phyloP scores from a whole-genome alignment of 2,329 filamentous ascomycete genomes.

The Domatiomyces globalis region DNA sequence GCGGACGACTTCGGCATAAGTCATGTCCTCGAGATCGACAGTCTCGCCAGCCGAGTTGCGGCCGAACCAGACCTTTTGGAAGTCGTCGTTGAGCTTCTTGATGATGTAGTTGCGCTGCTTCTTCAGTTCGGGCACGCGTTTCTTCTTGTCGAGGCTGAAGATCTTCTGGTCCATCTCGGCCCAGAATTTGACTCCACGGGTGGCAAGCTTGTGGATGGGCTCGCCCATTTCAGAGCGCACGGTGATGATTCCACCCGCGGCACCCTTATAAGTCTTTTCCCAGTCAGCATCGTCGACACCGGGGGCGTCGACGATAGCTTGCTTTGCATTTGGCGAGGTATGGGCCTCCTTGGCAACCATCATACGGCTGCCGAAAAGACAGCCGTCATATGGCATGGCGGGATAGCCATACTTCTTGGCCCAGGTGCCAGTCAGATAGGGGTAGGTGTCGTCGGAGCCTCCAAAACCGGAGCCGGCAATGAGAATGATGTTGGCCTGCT shows the following conservation, averaged over 20 bases:
- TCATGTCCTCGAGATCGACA: constrained; percentile 90
- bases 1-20: constrained; percentile 73
- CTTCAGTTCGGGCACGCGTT: constrained; percentile 73
- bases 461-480: constrained; percentile 88
- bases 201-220: constrained; percentile 97
- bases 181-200: constrained; percentile 92
- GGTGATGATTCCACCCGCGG: constrained; percentile 86
- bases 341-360: constrained; percentile 91
- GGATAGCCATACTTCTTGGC: constrained; percentile 76
- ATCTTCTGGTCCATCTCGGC: constrained; percentile 98
- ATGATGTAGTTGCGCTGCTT: constrained; percentile 86
- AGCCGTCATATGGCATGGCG: constrained; percentile 87
- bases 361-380: constrained; percentile 79
- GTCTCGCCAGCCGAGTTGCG: constrained; percentile 66
- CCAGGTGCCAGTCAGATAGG: constrained; percentile 82
- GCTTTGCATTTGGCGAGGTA: constrained; percentile 74
- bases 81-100: constrained; percentile 88
- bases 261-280: constrained; percentile 86
- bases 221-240: constrained; percentile 98
- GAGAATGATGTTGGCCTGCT: constrained; percentile 73
- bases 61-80: constrained; percentile 95
- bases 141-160: constrained; percentile 89
- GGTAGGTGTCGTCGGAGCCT: constrained; percentile 77
- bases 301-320: constrained; percentile 74
- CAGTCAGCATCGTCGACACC: constrained; percentile 71